A percentile compares a stretch with the other conserved stretches of the same genome.
phyloP scores from a whole-genome alignment of 1,284 basidiomycete species.

The Irpex sp. region DNA sequence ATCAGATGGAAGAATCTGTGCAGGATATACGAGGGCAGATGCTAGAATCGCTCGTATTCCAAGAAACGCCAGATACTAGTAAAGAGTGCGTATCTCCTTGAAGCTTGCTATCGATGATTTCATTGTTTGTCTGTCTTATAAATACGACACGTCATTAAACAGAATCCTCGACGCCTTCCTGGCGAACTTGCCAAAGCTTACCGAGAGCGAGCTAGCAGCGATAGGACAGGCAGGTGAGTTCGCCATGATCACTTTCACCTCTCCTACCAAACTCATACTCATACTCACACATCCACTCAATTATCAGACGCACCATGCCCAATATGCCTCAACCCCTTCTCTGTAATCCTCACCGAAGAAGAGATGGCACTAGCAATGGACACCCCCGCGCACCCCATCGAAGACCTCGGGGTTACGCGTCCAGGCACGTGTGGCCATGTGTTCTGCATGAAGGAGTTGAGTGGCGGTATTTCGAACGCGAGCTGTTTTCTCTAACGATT shows the following conservation, averaged over 20 bases:
- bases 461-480: constrained; percentile 12
- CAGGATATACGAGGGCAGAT: background rate
- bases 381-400: constrained; percentile 64
- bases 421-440: constrained; percentile 65
- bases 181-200: constrained; percentile 37
- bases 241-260: background rate
- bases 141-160: background rate
- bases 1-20: background rate
- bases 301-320: constrained; percentile 59
- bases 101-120: no score
- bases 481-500: constrained; percentile 7
- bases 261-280: background rate
- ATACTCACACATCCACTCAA: background rate
- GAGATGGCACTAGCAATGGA: constrained; percentile 70
- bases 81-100: constrained; percentile 1
- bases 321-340: constrained; percentile 65
- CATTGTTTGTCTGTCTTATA: no score
- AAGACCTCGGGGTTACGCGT: constrained; percentile 64
- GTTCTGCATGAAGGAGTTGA: constrained; percentile 73
- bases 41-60: background rate
- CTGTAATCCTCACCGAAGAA: constrained; percentile 57
- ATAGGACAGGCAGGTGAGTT: constrained; percentile 35
- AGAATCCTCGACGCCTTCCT: constrained; percentile 28
- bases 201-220: constrained; percentile 36
- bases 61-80: background rate